These are phyloP conservation scores for Aureobasidium sp. DNA, from an alignment of 2,329 filamentous ascomycete genomes.

Conservation along the genomic window DNA sequence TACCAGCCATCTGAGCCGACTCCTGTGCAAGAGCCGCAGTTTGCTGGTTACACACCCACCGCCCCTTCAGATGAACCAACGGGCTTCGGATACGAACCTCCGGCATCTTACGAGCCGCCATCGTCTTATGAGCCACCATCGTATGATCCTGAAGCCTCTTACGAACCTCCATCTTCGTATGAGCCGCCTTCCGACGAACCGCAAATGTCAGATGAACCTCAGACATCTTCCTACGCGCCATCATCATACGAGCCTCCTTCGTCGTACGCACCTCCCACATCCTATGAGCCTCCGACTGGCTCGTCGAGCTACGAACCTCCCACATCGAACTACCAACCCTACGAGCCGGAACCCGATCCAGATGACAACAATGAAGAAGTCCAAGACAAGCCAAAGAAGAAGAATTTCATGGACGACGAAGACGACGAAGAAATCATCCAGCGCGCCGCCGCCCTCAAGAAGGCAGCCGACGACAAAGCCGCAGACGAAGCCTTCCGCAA, in stretches of 20 bases:
- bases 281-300: slow-evolving; percentile 34
- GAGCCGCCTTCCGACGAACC: slow-evolving; percentile 4
- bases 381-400: slow-evolving; percentile 56
- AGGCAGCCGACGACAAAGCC: slow-evolving; percentile 53
- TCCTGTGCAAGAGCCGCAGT: not conserved
- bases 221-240: slow-evolving; percentile 19
- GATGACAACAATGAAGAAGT: slow-evolving; percentile 40
- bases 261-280: slow-evolving; percentile 20
- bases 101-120: not conserved
- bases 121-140: slow-evolving; percentile 10
- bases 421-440: slow-evolving; percentile 58
- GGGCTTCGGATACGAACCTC: slow-evolving; percentile 6
- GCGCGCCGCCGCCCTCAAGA: slow-evolving; percentile 45
- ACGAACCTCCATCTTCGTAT: slow-evolving; percentile 12
- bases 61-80: not conserved
- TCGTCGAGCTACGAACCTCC: slow-evolving; percentile 52
- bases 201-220: slow-evolving; percentile 7
- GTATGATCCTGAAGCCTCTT: not conserved
- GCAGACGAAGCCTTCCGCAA: slow-evolving; percentile 81
- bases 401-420: slow-evolving; percentile 74
- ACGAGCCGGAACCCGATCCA: slow-evolving; percentile 45
- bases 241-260: slow-evolving; percentile 23
- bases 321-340: slow-evolving; percentile 42
- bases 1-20: slow-evolving; percentile 6
- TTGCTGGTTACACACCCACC: not conserved